phyloP scores from a whole-genome alignment of 176 grass and related monocot species.

The Tillandsia fasciculata region DNA sequence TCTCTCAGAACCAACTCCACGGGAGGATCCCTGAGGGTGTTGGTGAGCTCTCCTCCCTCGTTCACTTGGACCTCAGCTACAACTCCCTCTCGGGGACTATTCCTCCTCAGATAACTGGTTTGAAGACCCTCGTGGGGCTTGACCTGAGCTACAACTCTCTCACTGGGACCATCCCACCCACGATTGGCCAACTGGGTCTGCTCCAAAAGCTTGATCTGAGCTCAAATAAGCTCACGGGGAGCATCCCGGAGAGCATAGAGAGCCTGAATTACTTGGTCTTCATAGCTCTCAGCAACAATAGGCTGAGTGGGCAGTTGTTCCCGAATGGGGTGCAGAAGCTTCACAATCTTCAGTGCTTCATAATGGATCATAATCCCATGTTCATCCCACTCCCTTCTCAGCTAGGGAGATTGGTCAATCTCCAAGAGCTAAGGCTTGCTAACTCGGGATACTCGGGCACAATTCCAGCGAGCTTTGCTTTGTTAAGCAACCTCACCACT shows the following conservation, averaged over 20 bases:
- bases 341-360: slow-evolving; percentile 70
- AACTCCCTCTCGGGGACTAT: slow-evolving; percentile 53
- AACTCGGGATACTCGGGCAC: slow-evolving; percentile 68
- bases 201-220: slow-evolving; percentile 95
- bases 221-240: slow-evolving; percentile 61
- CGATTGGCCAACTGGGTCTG: slow-evolving; percentile 52
- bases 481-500: slow-evolving; percentile 56
- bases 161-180: slow-evolving; percentile 44
- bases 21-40: slow-evolving; percentile 57
- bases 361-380: slow-evolving; percentile 88
- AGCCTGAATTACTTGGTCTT: slow-evolving; percentile 58
- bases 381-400: slow-evolving; percentile 39
- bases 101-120: slow-evolving; percentile 35
- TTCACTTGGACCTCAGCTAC: slow-evolving; percentile 93
- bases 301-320: slow-evolving; percentile 42
- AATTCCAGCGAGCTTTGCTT: slow-evolving; percentile 56
- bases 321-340: slow-evolving; percentile 44
- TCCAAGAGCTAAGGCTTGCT: slow-evolving; percentile 72
- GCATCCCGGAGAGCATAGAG: slow-evolving; percentile 35
- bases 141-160: slow-evolving; percentile 90
- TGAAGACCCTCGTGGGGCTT: slow-evolving; percentile 44
- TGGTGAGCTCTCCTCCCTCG: slow-evolving; percentile 39
- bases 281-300: slow-evolving; percentile 68
- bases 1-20: slow-evolving; percentile 70
- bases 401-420: slow-evolving; percentile 45